Evolutionary conservation across 2,329 filamentous ascomycete species (phyloP).

Genomic region (Fusarium papillatum): DNA sequence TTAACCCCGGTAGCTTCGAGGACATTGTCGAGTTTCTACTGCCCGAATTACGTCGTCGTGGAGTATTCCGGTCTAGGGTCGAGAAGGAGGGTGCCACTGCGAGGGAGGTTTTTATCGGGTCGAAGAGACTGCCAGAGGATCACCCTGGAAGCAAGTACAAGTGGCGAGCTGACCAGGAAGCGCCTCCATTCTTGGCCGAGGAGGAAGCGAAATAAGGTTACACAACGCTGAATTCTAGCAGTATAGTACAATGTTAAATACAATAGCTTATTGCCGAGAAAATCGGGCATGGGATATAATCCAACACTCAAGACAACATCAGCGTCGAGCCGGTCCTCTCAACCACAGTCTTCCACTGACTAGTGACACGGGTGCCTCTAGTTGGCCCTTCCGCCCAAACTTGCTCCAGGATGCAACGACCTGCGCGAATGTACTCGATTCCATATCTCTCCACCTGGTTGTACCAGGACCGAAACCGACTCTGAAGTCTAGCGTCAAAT

Average conservation of each 20-base stretch:
- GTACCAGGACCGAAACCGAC: background rate
- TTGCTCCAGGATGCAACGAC: background rate
- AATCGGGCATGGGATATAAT: too few species aligned
- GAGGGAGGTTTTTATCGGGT: constrained; percentile 15
- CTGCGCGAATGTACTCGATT: background rate
- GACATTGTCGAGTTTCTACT: background rate
- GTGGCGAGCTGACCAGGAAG: constrained; percentile 6
- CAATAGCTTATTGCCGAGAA: background rate
- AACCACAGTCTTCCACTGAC: background rate
- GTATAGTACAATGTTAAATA: background rate
- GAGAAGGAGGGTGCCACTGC: constrained; percentile 2
- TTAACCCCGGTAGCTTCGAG: background rate
- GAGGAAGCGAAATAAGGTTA: background rate
- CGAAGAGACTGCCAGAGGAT: constrained; percentile 6
- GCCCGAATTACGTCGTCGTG: background rate
- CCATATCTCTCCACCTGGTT: background rate
- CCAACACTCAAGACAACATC: background rate
- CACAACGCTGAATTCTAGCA: background rate
- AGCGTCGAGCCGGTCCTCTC: background rate
- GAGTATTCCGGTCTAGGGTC: background rate
- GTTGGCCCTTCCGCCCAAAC: background rate
- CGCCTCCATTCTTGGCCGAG: background rate
- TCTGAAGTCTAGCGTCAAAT: background rate
- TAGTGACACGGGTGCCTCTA: background rate
- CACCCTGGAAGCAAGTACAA: constrained; percentile 9